A percentile compares a stretch with the other conserved stretches of the same genome.
Conservation (phyloP, 345 rosid genomes). For the Eucalyptus sideroxylon region DNA sequence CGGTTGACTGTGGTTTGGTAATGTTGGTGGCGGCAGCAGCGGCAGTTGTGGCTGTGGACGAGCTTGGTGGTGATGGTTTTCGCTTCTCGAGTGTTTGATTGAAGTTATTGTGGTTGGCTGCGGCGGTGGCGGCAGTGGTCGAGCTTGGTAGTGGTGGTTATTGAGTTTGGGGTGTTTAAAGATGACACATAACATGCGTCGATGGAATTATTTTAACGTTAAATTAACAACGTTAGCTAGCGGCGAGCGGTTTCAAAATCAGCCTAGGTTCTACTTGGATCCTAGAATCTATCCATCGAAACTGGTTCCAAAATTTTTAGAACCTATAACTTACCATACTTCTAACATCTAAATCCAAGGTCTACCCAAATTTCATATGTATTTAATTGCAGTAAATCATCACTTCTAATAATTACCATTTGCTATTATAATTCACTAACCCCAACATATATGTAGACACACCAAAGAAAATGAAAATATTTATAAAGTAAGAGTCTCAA, state of each 20-base stretch:
- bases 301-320: neutral
- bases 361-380: too few species aligned
- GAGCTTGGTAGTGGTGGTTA: neutral
- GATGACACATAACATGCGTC: rapidly evolving
- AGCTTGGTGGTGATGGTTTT: neutral
- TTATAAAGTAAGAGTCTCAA: too few species aligned
- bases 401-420: rapidly evolving
- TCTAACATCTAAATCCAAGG: neutral
- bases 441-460: too few species aligned
- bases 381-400: too few species aligned
- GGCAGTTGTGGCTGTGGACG: neutral
- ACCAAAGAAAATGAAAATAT: too few species aligned
- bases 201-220: neutral
- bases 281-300: too few species aligned
- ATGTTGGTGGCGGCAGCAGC: neutral
- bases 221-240: too few species aligned
- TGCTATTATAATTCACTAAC: too few species aligned
- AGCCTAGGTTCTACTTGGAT: too few species aligned
- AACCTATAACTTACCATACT: neutral
- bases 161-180: neutral
- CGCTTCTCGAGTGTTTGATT: neutral
- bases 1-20: neutral
- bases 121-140: neutral
- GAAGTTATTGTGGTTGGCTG: neutral
- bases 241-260: rapidly evolving